Evolutionary conservation across 2,329 filamentous ascomycete species (phyloP).

Genomic region (Amauroascus verrucosus): DNA sequence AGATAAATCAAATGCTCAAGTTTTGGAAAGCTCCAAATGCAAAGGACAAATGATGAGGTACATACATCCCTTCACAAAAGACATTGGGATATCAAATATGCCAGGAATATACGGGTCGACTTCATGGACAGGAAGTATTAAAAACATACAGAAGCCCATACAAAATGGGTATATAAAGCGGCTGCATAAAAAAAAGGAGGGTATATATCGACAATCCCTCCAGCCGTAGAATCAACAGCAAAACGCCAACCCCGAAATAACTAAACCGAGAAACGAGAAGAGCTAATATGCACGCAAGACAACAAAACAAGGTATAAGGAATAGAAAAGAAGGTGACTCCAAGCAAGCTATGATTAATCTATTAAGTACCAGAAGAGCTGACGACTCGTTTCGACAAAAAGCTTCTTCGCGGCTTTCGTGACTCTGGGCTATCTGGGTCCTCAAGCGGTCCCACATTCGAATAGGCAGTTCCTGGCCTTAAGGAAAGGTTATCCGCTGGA

Average conservation of each 20-base stretch:
- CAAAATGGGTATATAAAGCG: neutral
- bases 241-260: neutral
- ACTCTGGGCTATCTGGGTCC: slow-evolving; percentile 32
- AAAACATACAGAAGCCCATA: neutral
- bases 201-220: neutral
- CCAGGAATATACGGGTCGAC: neutral
- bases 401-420: slow-evolving; percentile 36
- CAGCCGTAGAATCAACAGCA: neutral
- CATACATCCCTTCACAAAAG: too few species aligned
- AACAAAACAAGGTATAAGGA: neutral
- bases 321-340: neutral
- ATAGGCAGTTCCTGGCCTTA: slow-evolving; percentile 30
- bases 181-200: neutral
- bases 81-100: neutral
- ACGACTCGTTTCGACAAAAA: slow-evolving; percentile 38
- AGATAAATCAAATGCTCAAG: too few species aligned
- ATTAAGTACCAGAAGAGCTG: slow-evolving; percentile 12
- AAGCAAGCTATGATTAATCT: neutral
- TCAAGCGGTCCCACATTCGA: slow-evolving; percentile 24
- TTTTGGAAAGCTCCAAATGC: too few species aligned
- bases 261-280: neutral
- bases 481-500: slow-evolving; percentile 36
- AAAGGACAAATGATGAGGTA: too few species aligned
- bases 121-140: neutral
- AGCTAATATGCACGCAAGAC: neutral